Evolutionary conservation across 306 rosid genomes (phyloP).

Genomic region (Herpetospermum pedunculosum): DNA sequence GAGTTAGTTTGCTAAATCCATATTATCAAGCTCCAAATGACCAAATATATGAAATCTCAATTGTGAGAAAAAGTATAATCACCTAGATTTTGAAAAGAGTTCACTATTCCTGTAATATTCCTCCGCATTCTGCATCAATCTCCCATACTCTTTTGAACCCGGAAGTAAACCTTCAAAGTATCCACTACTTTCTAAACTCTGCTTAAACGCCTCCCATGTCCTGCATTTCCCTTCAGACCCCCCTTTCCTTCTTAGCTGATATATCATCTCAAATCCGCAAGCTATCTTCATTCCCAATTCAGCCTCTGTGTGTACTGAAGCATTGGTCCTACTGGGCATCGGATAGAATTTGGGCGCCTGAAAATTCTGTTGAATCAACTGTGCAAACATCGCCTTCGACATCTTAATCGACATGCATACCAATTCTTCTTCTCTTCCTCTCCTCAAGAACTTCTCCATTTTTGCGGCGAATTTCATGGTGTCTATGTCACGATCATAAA

Average conservation of each 20-base stretch:
- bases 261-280: slow-evolving; percentile 91
- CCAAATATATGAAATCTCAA: not conserved
- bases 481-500: slow-evolving; percentile 82
- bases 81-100: slow-evolving; percentile 52
- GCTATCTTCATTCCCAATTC: slow-evolving; percentile 90
- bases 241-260: slow-evolving; percentile 63
- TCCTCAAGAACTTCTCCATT: slow-evolving; percentile 60
- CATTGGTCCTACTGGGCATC: slow-evolving; percentile 32
- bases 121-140: slow-evolving; percentile 67
- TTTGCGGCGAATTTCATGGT: slow-evolving; percentile 65
- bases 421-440: slow-evolving; percentile 51
- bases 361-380: slow-evolving; percentile 69
- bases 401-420: slow-evolving; percentile 49
- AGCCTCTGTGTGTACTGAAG: slow-evolving; percentile 33
- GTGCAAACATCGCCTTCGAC: slow-evolving; percentile 97
- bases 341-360: slow-evolving; percentile 80
- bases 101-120: slow-evolving; percentile 53
- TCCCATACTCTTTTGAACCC: slow-evolving; percentile 63
- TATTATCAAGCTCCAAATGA: not conserved
- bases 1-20: not conserved
- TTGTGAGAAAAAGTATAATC: not conserved
- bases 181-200: slow-evolving; percentile 64
- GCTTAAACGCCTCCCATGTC: slow-evolving; percentile 60
- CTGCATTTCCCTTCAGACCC: slow-evolving; percentile 62
- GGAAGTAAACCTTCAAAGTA: slow-evolving; percentile 68